A percentile compares a stretch with the other conserved stretches of the same genome.
phyloP scores from a whole-genome alignment of 2,329 filamentous ascomycete species.

The Knufia fluminis region DNA sequence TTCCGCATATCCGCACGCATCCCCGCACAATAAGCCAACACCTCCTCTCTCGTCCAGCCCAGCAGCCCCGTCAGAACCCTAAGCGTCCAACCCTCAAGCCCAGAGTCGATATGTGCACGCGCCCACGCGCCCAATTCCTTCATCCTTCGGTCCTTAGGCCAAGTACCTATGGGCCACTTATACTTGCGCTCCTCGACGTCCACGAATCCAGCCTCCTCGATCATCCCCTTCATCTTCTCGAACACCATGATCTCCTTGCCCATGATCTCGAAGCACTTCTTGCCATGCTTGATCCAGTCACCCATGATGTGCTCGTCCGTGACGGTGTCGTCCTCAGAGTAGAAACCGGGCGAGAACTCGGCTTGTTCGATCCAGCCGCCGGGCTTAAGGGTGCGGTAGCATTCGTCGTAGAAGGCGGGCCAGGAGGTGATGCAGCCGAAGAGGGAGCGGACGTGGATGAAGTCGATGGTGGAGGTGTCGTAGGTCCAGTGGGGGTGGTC shows the following conservation, averaged over 20 bases:
- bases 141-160: conserved; percentile 25
- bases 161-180: conserved; percentile 25
- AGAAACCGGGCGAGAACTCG: conserved; percentile 15
- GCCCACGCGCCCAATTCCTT: conserved; percentile 26
- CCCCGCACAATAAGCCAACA: conserved; percentile 13
- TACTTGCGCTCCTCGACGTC: conserved; percentile 19
- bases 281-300: not conserved
- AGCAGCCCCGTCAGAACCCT: conserved; percentile 25
- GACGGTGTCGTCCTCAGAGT: not conserved
- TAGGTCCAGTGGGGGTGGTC: conserved; percentile 23
- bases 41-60: conserved; percentile 20
- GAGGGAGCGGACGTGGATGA: conserved; percentile 24
- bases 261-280: conserved; percentile 26
- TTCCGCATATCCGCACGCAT: conserved; percentile 13
- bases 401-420: not conserved
- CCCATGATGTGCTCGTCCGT: conserved; percentile 22
- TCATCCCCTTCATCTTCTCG: not conserved
- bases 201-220: conserved; percentile 24
- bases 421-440: not conserved
- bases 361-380: conserved; percentile 33
- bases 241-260: not conserved
- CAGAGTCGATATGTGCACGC: conserved; percentile 23
- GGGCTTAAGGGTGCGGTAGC: conserved; percentile 28
- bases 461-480: conserved; percentile 24
- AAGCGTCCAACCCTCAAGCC: conserved; percentile 28